Evolutionary conservation across 208 protist species (phyloP).

Genomic region (Leishmania major): DNA sequence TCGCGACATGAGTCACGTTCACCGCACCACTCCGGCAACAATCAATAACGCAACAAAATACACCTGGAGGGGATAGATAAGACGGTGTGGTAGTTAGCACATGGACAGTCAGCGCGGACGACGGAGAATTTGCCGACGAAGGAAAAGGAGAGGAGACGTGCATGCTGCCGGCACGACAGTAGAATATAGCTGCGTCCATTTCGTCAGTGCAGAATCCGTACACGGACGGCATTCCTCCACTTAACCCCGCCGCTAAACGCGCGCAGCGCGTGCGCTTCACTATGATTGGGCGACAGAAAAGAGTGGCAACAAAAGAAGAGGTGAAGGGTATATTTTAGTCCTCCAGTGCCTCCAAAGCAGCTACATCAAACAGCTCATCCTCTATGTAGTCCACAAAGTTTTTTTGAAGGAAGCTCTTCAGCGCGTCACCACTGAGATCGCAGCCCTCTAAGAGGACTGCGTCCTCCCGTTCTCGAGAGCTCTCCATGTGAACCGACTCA

Average conservation of each 20-base stretch:
- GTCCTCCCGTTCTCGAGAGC: conserved; percentile 49
- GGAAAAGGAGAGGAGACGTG: background rate
- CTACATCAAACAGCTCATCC: conserved; percentile 44
- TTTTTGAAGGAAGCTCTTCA: conserved; percentile 73
- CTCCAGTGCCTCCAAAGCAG: conserved; percentile 23
- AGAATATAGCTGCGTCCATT: background rate
- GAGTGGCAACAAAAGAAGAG: background rate
- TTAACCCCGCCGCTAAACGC: background rate
- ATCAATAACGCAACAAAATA: background rate
- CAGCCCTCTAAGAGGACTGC: conserved; percentile 44
- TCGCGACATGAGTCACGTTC: background rate
- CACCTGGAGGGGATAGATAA: background rate
- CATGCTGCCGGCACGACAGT: background rate
- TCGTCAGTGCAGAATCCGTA: background rate
- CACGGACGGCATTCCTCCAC: background rate
- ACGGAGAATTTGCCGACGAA: background rate
- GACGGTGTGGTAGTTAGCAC: background rate
- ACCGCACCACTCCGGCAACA: background rate
- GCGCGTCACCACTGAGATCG: conserved; percentile 35
- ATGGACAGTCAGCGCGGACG: background rate
- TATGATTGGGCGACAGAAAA: background rate
- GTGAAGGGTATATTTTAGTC: background rate
- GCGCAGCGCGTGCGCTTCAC: background rate
- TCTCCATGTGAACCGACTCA: conserved; percentile 25
- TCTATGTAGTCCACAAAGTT: conserved; percentile 86